phyloP scores from a whole-genome alignment of 2,329 filamentous ascomycete genomes.

The Dissoconium aciculare region DNA sequence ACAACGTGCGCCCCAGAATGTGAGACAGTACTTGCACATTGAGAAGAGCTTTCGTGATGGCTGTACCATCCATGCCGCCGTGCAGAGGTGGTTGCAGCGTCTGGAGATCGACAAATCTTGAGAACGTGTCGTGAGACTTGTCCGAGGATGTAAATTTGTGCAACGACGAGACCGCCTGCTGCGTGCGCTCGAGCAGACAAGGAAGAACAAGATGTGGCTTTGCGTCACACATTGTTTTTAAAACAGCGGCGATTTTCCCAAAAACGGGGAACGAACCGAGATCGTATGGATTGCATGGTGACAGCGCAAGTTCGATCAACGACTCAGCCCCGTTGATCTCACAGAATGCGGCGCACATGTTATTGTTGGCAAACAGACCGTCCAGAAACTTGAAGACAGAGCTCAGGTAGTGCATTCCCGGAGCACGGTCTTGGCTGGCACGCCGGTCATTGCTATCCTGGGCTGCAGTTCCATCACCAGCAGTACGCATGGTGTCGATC shows the following conservation, averaged over 20 bases:
- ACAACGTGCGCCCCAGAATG: constrained; percentile 39
- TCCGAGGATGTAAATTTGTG: constrained; percentile 43
- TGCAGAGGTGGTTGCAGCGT: constrained; percentile 16
- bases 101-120: constrained; percentile 10
- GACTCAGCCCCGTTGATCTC: constrained; percentile 67
- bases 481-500: constrained; percentile 22
- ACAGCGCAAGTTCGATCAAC: constrained; percentile 67
- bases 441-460: constrained; percentile 18
- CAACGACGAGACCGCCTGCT: constrained; percentile 53
- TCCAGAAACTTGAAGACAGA: constrained; percentile 63
- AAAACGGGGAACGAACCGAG: constrained; percentile 53
- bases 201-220: constrained; percentile 71
- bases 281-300: constrained; percentile 64
- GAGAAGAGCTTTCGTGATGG: constrained; percentile 62
- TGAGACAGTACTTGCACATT: constrained; percentile 62
- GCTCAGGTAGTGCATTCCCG: constrained; percentile 45
- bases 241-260: constrained; percentile 55
- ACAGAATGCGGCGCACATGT: constrained; percentile 59
- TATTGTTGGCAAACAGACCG: constrained; percentile 60
- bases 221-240: constrained; percentile 64
- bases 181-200: constrained; percentile 60
- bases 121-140: constrained; percentile 11
- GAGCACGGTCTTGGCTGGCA: constrained; percentile 20
- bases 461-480: constrained; percentile 4
- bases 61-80: constrained; percentile 49